Percentiles rank a stretch among this genome's conserved stretches.
These are phyloP conservation scores for Xylaria sp. DNA, from an alignment of 2,329 filamentous ascomycete genomes.

Conservation along the genomic window DNA sequence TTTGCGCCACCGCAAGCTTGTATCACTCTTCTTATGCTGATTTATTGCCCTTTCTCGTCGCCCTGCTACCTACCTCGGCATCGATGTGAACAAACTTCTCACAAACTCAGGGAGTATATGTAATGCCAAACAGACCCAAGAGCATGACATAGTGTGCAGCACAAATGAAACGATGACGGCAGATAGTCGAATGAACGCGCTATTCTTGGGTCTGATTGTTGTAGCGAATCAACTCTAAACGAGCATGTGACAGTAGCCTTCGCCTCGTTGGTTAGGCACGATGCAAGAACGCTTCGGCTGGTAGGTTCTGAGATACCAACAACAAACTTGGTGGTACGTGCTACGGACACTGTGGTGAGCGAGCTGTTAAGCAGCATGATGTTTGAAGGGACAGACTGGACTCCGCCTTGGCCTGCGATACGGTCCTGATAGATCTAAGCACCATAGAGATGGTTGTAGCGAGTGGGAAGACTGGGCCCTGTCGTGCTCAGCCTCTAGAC, in stretches of 20 bases:
- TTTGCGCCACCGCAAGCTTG: conserved; percentile 11
- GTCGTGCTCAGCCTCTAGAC: conserved; percentile 5
- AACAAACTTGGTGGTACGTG: neutral
- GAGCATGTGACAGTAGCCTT: neutral
- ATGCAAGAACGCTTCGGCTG: neutral
- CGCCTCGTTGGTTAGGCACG: neutral
- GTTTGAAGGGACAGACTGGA: neutral
- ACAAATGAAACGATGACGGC: conserved; percentile 3
- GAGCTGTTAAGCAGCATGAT: neutral
- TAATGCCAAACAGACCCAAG: neutral
- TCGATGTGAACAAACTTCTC: neutral
- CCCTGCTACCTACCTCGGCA: neutral
- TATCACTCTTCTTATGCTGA: conserved; percentile 6
- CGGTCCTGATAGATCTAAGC: neutral
- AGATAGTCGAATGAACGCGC: neutral
- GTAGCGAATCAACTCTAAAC: neutral
- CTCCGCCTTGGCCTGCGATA: neutral
- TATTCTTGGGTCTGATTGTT: neutral
- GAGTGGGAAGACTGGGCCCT: neutral
- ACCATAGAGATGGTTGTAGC: neutral
- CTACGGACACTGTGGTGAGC: neutral
- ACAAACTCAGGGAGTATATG: neutral
- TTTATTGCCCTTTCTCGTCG: conserved; percentile 2
- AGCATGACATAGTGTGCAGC: conserved; percentile 14
- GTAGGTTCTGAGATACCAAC: neutral